phyloP scores from a whole-genome alignment of 441 rosid genomes.

The Populus hybrid region DNA sequence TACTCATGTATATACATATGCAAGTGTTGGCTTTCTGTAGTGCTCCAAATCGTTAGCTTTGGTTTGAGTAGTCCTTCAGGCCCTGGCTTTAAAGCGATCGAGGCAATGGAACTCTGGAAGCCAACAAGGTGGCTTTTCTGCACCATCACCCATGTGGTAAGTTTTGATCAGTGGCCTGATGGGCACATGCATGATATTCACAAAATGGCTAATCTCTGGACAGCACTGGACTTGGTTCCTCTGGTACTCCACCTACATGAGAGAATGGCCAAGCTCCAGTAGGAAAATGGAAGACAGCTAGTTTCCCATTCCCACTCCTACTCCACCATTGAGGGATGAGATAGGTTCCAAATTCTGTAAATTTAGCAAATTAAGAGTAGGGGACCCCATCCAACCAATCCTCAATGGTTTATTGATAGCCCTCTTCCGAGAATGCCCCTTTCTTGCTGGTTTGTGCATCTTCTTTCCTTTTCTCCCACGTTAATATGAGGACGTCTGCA shows the following conservation, averaged over 20 bases:
- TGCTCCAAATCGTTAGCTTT: too few relatives aligned
- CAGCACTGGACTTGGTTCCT: constrained; percentile 3
- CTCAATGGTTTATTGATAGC: neutral
- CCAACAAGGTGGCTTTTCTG: neutral
- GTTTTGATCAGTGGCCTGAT: neutral
- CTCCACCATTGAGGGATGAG: constrained; percentile 19
- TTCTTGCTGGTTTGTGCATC: too few relatives aligned
- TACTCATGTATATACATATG: too few relatives aligned
- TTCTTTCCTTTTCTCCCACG: neutral
- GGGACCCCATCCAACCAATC: neutral
- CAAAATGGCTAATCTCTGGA: constrained; percentile 23
- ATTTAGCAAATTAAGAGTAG: neutral
- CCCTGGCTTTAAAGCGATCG: too few relatives aligned
- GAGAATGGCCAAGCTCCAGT: neutral
- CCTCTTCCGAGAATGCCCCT: constrained; percentile 6
- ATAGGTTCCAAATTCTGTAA: constrained; percentile 5
- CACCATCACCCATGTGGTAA: neutral
- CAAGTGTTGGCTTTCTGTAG: too few relatives aligned
- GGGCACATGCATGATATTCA: neutral
- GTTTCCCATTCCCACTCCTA: constrained; percentile 19
- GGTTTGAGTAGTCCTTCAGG: too few relatives aligned
- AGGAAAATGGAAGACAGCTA: constrained; percentile 41
- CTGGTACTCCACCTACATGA: neutral
- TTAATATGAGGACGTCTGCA: neutral
- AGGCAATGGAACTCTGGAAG: too few relatives aligned